A percentile compares a stretch with the other conserved stretches of the same genome.
Conservation (phyloP, 2,329 filamentous ascomycete species). For the Fusarium sp. region DNA sequence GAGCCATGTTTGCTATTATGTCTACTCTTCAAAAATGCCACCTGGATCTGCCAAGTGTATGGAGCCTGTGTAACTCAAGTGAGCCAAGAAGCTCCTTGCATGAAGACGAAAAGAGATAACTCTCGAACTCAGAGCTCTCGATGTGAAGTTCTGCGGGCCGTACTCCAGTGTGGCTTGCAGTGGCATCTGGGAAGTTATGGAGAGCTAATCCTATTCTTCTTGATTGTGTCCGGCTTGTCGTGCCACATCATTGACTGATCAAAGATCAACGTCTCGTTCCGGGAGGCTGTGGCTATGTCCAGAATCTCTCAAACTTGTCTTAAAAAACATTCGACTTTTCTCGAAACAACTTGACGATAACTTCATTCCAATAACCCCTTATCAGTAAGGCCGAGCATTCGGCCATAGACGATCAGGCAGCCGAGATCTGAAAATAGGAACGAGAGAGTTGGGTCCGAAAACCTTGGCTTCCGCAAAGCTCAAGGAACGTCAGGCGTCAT, state of each 20-base stretch:
- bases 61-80: not conserved
- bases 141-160: too few species aligned
- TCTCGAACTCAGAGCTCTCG: not conserved
- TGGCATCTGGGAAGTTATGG: not conserved
- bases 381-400: not conserved
- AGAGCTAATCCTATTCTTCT: too few species aligned
- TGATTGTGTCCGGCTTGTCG: too few species aligned
- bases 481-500: not conserved
- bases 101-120: not conserved
- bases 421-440: not conserved
- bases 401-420: not conserved
- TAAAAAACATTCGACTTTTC: not conserved
- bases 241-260: too few species aligned
- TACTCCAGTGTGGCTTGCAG: slow-evolving; percentile 13
- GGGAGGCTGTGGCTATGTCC: not conserved
- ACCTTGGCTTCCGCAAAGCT: not conserved
- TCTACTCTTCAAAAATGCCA: too few species aligned
- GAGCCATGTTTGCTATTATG: too few species aligned
- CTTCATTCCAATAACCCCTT: slow-evolving; percentile 1
- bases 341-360: not conserved
- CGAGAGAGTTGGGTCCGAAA: not conserved
- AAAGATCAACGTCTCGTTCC: too few species aligned
- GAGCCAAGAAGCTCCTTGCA: not conserved
- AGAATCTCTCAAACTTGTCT: not conserved
- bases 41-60: not conserved